Evolutionary conservation across 2,329 filamentous ascomycete genomes (phyloP).

Genomic region (Aureobasidium sp.): DNA sequence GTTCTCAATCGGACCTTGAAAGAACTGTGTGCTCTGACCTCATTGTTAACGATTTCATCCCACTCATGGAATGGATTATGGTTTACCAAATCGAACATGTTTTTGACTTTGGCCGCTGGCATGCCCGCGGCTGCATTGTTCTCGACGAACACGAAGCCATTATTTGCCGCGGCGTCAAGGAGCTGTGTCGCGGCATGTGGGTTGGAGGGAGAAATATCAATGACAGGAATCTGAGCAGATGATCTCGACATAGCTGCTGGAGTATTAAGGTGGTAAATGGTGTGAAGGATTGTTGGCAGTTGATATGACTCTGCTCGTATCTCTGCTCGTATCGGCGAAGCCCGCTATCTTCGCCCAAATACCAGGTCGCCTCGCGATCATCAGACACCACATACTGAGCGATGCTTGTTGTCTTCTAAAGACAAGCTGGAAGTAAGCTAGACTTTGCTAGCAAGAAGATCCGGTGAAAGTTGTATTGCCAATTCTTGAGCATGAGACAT

Average conservation of each 20-base stretch:
- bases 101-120: constrained; percentile 55
- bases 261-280: neutral
- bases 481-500: too few relatives aligned
- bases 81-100: constrained; percentile 66
- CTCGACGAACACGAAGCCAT: constrained; percentile 86
- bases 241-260: neutral
- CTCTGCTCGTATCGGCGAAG: neutral
- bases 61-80: neutral
- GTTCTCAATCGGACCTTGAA: constrained; percentile 60
- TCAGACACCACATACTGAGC: too few relatives aligned
- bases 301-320: neutral
- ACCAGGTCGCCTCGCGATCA: too few relatives aligned
- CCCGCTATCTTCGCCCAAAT: neutral
- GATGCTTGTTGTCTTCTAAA: too few relatives aligned
- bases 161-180: constrained; percentile 69
- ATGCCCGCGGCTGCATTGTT: constrained; percentile 59
- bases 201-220: constrained; percentile 64
- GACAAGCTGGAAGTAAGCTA: too few relatives aligned
- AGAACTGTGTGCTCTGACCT: constrained; percentile 48
- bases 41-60: neutral
- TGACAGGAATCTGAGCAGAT: constrained; percentile 58
- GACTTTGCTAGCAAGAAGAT: too few relatives aligned
- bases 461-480: too few relatives aligned
- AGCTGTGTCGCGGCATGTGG: constrained; percentile 58
- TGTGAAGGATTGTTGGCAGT: neutral